Evolutionary conservation across 192 early-diverging fungal species (phyloP).

Genomic region (Paraglomus brasilianum): DNA sequence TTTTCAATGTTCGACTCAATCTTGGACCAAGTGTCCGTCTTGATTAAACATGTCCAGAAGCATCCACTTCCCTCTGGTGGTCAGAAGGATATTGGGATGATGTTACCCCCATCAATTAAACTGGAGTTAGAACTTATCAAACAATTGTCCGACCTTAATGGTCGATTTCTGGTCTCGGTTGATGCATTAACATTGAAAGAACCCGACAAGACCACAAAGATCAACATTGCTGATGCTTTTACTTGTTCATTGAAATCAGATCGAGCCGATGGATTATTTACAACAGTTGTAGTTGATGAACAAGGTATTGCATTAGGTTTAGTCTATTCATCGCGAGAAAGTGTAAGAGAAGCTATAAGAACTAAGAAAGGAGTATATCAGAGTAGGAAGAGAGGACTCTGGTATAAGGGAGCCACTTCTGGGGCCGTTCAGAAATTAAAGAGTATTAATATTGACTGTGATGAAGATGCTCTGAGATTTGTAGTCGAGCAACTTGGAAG

Average conservation of each 20-base stretch:
- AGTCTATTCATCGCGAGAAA: conserved; percentile 85
- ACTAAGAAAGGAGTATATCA: conserved; percentile 89
- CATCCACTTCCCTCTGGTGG: conserved; percentile 1
- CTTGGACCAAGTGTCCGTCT: conserved; percentile 6
- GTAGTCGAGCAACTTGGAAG: conserved; percentile 82
- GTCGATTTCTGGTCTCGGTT: conserved; percentile 8
- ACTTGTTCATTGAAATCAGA: conserved; percentile 66
- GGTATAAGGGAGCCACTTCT: conserved; percentile 96
- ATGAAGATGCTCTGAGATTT: conserved; percentile 84
- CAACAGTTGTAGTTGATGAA: conserved; percentile 94
- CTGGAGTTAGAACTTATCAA: conserved; percentile 3
- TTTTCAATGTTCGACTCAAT: background rate
- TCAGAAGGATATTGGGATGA: background rate
- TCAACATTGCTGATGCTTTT: conserved; percentile 61
- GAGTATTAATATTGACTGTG: conserved; percentile 84
- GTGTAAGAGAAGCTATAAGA: conserved; percentile 76
- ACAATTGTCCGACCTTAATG: conserved; percentile 6
- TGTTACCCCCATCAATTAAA: background rate
- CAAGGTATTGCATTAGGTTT: conserved; percentile 84
- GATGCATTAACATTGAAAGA: conserved; percentile 15
- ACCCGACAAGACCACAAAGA: conserved; percentile 6
- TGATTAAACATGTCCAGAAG: conserved; percentile 4
- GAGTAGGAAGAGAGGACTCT: conserved; percentile 83
- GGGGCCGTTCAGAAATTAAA: conserved; percentile 89
- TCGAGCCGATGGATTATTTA: conserved; percentile 86